Evolutionary conservation across 2,329 filamentous ascomycete species (phyloP), one percentile per base, ranked within the genome.

Genomic region (Penicillium sp.): DNA sequence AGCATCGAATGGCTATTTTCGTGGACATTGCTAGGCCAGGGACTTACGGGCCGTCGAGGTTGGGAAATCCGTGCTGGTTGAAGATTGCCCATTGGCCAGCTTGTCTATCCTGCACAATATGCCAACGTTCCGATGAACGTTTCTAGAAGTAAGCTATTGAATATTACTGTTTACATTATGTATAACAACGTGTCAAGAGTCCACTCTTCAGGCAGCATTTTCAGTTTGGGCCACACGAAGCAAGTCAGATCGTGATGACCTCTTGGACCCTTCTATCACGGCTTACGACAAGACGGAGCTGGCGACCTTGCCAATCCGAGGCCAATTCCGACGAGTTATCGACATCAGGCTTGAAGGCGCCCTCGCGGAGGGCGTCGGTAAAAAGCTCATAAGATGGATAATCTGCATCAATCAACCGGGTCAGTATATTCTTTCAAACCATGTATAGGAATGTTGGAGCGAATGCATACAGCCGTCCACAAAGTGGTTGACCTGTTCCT

Each of bases 401-500:
- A 67, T 88, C 72, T 75, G 19, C 9, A 19, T 44, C 13, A 27
- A 45, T 12, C 18, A 13, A 9, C 12, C 9, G 25, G 14, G 42
- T 45, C 34, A 45, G 42, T 45, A 30, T 22, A 14, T 22, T 16
- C 6, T 40, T 14, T 10, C 6, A 25, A 25, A 5, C 19, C 14
- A 14, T 47, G 49, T 34, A 52, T 44, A 13, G 29, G 9, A 8
- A 19, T 31, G n/a, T 3, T 3, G 19, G 25, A 11, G 13, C 31
- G 12, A n/a, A 38, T 51, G 69, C 77, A 56, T 64, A 80, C 77
- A 83, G 55, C 82, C 82, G 64, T 86, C 79, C 13, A 88, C 87
- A 67, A 95, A 95, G 39, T 78, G 75, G 49, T 82, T 76, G 36
- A 95, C 88, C 66, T 92, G 80, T 48, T 89, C 85, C 58, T 88